Percentiles rank a stretch among this genome's conserved stretches.
Conservation (phyloP, 306 rosid genomes). For the Delonix regia region DNA sequence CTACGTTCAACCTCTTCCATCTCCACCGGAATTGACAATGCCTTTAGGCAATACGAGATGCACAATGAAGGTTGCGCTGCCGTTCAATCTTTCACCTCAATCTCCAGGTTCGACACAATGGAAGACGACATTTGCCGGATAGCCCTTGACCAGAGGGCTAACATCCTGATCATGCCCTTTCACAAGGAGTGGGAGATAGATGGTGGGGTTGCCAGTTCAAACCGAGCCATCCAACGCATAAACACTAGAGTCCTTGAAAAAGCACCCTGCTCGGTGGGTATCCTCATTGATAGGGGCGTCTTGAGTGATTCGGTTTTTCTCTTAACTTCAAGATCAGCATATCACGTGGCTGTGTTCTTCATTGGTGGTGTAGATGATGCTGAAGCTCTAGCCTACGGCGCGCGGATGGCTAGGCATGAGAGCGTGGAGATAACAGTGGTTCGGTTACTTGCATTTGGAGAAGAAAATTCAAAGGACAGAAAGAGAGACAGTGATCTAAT, state of each 20-base stretch:
- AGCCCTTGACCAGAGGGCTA: constrained; percentile 43
- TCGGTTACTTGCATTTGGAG: constrained; percentile 66
- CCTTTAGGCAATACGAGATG: constrained; percentile 48
- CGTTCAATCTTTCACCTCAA: constrained; percentile 57
- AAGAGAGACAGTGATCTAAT: constrained; percentile 58
- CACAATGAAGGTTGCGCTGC: constrained; percentile 44
- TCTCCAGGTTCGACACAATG: constrained; percentile 46
- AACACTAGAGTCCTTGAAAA: constrained; percentile 52
- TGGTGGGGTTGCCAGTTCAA: constrained; percentile 43
- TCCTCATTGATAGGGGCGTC: constrained; percentile 61
- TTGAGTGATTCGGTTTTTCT: constrained; percentile 39
- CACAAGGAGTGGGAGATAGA: constrained; percentile 73
- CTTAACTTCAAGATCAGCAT: constrained; percentile 17
- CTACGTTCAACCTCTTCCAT: constrained; percentile 10
- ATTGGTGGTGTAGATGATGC: constrained; percentile 74
- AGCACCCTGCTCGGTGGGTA: constrained; percentile 75
- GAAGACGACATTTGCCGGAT: constrained; percentile 51
- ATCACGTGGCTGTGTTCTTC: constrained; percentile 62
- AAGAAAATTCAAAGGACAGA: constrained; percentile 53
- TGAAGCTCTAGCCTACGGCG: constrained; percentile 65
- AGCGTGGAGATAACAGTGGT: constrained; percentile 53
- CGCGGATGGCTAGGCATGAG: constrained; percentile 62
- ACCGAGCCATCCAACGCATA: constrained; percentile 40
- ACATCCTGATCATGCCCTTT: constrained; percentile 62
- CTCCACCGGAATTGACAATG: constrained; percentile 48